phyloP scores from a whole-genome alignment of 2,329 filamentous ascomycete genomes.

The Alternaria triticina region DNA sequence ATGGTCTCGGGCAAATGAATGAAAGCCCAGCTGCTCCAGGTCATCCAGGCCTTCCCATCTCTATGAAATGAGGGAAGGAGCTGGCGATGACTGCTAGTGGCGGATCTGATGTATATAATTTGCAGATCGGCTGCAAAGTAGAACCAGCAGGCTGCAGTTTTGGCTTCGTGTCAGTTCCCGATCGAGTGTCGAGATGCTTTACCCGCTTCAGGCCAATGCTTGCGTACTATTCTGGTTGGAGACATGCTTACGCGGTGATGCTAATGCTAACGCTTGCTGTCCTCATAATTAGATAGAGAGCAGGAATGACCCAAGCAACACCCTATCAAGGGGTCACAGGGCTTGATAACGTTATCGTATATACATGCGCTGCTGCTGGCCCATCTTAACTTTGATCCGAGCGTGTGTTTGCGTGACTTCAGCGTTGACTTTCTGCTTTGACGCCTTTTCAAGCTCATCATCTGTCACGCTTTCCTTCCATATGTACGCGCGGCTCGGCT shows the following conservation, averaged over 20 bases:
- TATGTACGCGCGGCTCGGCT: not conserved
- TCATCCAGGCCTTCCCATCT: not conserved
- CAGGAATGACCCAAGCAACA: not conserved
- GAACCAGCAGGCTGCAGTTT: not conserved
- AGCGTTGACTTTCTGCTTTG: not conserved
- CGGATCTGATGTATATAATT: not conserved
- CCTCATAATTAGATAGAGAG: not conserved
- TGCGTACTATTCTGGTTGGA: not conserved
- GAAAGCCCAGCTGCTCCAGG: not conserved
- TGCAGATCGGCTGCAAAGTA: not conserved
- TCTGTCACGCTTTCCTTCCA: not conserved
- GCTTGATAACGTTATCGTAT: not conserved
- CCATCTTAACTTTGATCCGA: not conserved
- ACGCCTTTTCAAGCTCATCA: not conserved
- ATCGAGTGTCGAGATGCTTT: not conserved
- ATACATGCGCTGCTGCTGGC: not conserved
- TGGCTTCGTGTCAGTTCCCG: not conserved
- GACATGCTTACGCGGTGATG: not conserved
- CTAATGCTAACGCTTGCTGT: not conserved
- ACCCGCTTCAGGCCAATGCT: not conserved
- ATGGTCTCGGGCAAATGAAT: conserved; percentile 6
- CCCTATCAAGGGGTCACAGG: not conserved
- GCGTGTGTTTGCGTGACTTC: not conserved
- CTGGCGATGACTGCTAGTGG: not conserved
- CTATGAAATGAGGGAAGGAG: not conserved